Percentiles rank a stretch among this genome's conserved stretches.
Conservation (phyloP, 345 rosid genomes). For the Dipteronia sinensis region DNA sequence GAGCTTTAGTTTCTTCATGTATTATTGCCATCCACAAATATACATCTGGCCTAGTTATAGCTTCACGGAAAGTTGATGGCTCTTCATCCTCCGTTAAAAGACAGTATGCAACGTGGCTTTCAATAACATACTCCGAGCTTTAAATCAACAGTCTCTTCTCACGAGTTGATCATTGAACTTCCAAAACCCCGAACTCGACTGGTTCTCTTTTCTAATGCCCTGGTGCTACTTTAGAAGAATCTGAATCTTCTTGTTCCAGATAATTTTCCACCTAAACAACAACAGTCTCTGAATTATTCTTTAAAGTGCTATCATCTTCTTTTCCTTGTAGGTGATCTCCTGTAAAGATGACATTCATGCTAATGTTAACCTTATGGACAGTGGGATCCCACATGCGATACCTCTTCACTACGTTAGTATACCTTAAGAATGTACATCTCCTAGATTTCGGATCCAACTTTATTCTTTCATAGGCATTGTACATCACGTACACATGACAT, state of each 20-base stretch:
- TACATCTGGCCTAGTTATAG: background rate
- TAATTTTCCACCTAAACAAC: background rate
- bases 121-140: background rate
- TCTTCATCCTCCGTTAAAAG: background rate
- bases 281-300: background rate
- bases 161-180: background rate
- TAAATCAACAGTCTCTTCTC: background rate
- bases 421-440: background rate
- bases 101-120: background rate
- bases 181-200: background rate
- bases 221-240: background rate
- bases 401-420: background rate
- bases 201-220: background rate
- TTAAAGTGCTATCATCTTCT: background rate
- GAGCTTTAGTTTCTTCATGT: background rate
- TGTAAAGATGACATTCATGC: no score
- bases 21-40: slow-evolving; percentile 7
- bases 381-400: no score
- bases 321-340: no score
- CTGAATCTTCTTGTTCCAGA: background rate
- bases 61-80: background rate
- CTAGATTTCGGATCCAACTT: no score
- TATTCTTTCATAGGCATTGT: no score
- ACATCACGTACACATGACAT: no score
- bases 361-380: no score